phyloP scores from a whole-genome alignment of 2,329 filamentous ascomycete species.

The Ceratocystis cacaofunesta region DNA sequence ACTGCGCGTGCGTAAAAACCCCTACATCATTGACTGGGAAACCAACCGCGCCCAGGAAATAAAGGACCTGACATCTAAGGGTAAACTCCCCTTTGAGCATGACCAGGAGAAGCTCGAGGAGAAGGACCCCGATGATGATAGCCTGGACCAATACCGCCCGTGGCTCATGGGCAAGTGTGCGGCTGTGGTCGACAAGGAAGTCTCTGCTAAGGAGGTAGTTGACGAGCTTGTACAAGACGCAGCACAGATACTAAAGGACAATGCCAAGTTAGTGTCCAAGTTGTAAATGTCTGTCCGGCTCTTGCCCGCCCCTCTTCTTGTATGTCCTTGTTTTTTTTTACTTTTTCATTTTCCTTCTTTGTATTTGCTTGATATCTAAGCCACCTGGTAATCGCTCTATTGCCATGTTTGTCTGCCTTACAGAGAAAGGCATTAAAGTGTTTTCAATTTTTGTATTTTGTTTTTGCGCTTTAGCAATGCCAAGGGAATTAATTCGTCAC shows the following conservation, averaged over 20 bases:
- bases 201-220: conserved; percentile 77
- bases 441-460: not conserved
- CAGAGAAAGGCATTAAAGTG: not conserved
- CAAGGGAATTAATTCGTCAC: not conserved
- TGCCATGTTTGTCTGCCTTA: not conserved
- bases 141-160: conserved; percentile 79
- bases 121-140: conserved; percentile 62
- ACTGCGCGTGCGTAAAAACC: conserved; percentile 80
- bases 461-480: not conserved
- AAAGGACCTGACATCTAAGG: conserved; percentile 78
- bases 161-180: conserved; percentile 96
- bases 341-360: not conserved
- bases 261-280: conserved; percentile 49
- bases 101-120: conserved; percentile 70
- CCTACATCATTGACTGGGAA: conserved; percentile 94
- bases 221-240: conserved; percentile 88
- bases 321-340: not conserved
- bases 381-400: not conserved
- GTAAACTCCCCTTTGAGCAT: conserved; percentile 81
- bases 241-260: conserved; percentile 51
- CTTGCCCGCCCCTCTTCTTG: not conserved
- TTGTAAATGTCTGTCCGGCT: conserved; percentile 33
- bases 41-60: conserved; percentile 80
- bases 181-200: conserved; percentile 84
- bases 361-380: not conserved